Base-by-base conservation (phyloP, 1,284 basidiomycete genomes). In the Ceratobasidium sp. region DNA sequence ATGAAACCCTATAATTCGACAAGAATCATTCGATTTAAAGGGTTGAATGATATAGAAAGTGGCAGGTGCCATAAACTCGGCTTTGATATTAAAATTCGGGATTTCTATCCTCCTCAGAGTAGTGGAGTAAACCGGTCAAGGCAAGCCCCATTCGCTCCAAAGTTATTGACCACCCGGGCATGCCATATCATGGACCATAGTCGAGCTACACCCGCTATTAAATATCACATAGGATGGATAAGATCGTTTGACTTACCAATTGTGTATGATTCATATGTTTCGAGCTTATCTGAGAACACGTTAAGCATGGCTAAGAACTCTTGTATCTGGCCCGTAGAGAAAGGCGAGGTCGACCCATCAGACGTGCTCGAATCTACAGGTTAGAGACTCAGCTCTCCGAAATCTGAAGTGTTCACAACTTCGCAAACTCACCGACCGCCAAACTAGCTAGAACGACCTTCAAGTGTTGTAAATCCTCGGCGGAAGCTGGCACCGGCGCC, bases 171-270 rank as follows among this genome's bases (percentile, higher is more conserved):
- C 20, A 61, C 52, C n/a, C 71, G 71, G 6, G 61, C 59, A 54
- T 74, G 59, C 71, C 71, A 74, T 17, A 74, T 74, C 61, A 74
- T 74, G 38, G 13, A 28, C 71, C 71, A 74, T 2, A 74, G 12
- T 13, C 71, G 71, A 1, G 71, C 71, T 74, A 17, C 4, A 44
- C 13, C 15, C 10, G 1, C 9, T 3, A 26, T 3, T 65, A 13
- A 48, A 44, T 4, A 7, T 9, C 10, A n/a, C 12, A 33, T 4
- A 33, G 13, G 23, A 5, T 12, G 12, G 6, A 54, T n/a, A 54
- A 23, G 52, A n/a, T 26, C 23, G 52, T 54, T 54, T n/a, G 23
- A 10, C 52, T 23, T 15, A 42, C 52, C 38, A 26, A 71, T 61
- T 10, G 40, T 38, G 28, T 71, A 71, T n/a, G 69, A 61, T 28